Evolutionary conservation across 495 filamentous ascomycete genomes (phyloP).

Genomic region (Neurospora sp.): DNA sequence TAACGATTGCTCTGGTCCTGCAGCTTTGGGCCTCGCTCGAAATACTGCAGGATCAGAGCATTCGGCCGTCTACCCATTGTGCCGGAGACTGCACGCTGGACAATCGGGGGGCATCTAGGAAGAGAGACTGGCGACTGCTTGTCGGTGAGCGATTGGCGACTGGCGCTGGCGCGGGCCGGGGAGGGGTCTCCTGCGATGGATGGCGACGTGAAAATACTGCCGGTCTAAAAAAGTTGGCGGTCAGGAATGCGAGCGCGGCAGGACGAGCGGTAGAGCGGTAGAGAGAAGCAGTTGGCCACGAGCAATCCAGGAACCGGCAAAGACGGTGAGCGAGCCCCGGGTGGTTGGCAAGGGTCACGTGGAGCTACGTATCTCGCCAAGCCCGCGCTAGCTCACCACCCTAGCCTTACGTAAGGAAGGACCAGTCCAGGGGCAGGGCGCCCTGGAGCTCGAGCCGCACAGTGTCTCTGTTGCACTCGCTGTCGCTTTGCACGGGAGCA

Average conservation of each 20-base stretch:
- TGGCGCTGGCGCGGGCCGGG: constrained; percentile 1
- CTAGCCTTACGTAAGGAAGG: not conserved
- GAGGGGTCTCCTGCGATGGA: constrained; percentile 11
- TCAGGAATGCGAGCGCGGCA: constrained; percentile 7
- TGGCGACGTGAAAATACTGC: constrained; percentile 20
- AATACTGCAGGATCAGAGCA: constrained; percentile 72
- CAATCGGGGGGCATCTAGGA: constrained; percentile 9
- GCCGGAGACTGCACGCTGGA: constrained; percentile 4
- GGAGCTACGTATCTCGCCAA: not conserved
- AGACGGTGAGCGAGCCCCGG: not conserved
- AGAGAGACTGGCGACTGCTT: not conserved
- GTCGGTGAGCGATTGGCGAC: constrained; percentile 5
- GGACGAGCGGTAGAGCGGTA: not conserved
- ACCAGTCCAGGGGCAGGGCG: not conserved
- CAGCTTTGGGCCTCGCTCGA: constrained; percentile 70
- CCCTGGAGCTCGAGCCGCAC: not conserved
- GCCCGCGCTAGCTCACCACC: not conserved
- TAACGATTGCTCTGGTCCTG: constrained; percentile 81
- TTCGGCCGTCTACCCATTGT: constrained; percentile 75
- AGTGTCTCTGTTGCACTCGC: not conserved
- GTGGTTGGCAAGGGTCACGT: constrained; percentile 3
- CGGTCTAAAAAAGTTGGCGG: constrained; percentile 22
- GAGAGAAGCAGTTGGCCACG: not conserved
- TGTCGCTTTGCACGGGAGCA: not conserved
- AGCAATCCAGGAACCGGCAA: not conserved